These are phyloP conservation scores for Agaricales sp. DNA, from an alignment of 1,284 basidiomycete species.

Conservation along the genomic window DNA sequence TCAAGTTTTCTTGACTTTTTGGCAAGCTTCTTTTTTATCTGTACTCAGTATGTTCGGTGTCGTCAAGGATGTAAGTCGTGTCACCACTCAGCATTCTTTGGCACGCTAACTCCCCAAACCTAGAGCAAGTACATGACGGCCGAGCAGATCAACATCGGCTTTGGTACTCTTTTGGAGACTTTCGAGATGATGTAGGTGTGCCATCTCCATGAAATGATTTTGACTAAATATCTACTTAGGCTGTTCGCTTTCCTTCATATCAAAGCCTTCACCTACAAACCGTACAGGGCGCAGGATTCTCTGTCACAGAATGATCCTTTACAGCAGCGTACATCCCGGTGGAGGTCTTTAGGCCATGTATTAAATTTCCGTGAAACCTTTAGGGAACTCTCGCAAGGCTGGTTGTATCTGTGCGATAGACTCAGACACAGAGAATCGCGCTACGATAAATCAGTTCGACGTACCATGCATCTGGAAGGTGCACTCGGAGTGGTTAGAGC, in stretches of 20 bases:
- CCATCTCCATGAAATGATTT: background rate
- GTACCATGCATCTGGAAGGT: slow-evolving; percentile 36
- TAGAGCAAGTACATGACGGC: slow-evolving; percentile 63
- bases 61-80: slow-evolving; percentile 53
- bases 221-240: slow-evolving; percentile 21
- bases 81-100: slow-evolving; percentile 1
- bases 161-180: slow-evolving; percentile 59
- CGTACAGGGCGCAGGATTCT: slow-evolving; percentile 32
- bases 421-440: slow-evolving; percentile 35
- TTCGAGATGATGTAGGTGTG: slow-evolving; percentile 65
- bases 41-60: slow-evolving; percentile 50
- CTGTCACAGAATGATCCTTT: slow-evolving; percentile 19
- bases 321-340: slow-evolving; percentile 33
- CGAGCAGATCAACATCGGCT: slow-evolving; percentile 65
- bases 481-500: slow-evolving; percentile 35
- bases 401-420: slow-evolving; percentile 41
- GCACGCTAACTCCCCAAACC: slow-evolving; percentile 2
- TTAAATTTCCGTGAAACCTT: slow-evolving; percentile 61
- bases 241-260: slow-evolving; percentile 65
- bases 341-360: slow-evolving; percentile 48
- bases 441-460: slow-evolving; percentile 35
- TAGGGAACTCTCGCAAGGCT: slow-evolving; percentile 45
- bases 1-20: slow-evolving; percentile 70
- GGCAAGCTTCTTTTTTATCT: slow-evolving; percentile 61
- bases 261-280: slow-evolving; percentile 64